Conservation (phyloP, 2,329 filamentous ascomycete species). For the Cordyceps cateniannulata region DNA sequence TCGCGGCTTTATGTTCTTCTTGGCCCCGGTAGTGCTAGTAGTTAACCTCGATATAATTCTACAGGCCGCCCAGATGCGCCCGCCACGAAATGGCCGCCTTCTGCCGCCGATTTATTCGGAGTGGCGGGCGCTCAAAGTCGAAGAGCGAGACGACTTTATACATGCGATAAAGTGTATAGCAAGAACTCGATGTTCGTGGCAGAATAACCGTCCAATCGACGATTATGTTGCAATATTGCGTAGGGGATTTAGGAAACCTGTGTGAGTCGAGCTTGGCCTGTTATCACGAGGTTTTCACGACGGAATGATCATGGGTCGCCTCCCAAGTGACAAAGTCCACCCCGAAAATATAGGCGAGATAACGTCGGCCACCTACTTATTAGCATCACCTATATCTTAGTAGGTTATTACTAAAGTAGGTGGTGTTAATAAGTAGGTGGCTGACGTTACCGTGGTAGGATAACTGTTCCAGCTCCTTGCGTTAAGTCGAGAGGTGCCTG, state of each 20-base stretch:
- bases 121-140: background rate
- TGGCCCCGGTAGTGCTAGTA: background rate
- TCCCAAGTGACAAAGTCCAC: background rate
- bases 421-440: too few relatives aligned
- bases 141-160: conserved; percentile 1
- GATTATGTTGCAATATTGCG: background rate
- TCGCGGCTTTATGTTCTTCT: background rate
- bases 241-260: background rate
- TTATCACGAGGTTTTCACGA: conserved; percentile 8
- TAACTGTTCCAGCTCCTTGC: too few relatives aligned
- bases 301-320: background rate
- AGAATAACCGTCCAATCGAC: background rate
- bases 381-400: too few relatives aligned
- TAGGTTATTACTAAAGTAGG: too few relatives aligned
- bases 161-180: background rate
- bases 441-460: too few relatives aligned
- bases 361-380: too few relatives aligned
- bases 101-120: background rate
- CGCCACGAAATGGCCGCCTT: background rate
- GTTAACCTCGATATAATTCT: background rate
- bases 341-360: background rate
- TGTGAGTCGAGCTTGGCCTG: background rate
- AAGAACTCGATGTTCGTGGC: background rate
- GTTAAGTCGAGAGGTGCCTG: too few relatives aligned
- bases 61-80: background rate